A percentile compares a stretch with the other conserved stretches of the same genome.
These are phyloP conservation scores for Neurospora sublineolata DNA, from an alignment of 495 filamentous ascomycete species.

Conservation along the genomic window DNA sequence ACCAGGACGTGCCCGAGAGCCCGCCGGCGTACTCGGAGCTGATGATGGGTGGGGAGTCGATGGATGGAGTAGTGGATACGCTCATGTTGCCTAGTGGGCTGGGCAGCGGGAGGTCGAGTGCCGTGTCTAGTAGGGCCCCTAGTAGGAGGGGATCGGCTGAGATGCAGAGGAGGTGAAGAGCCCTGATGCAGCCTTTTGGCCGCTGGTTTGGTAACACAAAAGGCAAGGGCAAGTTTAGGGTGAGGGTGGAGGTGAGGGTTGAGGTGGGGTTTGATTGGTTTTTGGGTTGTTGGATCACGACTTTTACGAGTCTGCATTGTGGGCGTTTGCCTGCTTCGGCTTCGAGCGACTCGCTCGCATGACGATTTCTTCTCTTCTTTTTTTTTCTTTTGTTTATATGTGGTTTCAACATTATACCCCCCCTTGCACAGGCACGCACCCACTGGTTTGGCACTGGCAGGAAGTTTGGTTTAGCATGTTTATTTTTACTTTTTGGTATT, in stretches of 20 bases:
- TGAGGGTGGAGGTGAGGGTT: not conserved
- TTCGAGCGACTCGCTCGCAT: not conserved
- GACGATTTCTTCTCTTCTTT: not conserved
- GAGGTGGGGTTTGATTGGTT: not conserved
- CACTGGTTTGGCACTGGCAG: not conserved
- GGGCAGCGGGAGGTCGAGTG: not conserved
- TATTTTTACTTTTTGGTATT: not conserved
- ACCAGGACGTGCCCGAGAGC: constrained; percentile 83
- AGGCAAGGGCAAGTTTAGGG: not conserved
- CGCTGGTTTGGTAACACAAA: not conserved
- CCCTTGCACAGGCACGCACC: not conserved
- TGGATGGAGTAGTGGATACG: constrained; percentile 7
- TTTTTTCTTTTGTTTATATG: not conserved
- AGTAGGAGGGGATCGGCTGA: not conserved
- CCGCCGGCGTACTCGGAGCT: constrained; percentile 60
- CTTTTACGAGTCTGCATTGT: not conserved
- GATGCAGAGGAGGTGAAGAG: constrained; percentile 11
- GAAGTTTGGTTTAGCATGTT: not conserved
- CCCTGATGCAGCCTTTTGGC: not conserved
- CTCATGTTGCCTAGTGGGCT: not conserved
- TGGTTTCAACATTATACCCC: not conserved
- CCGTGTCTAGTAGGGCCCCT: not conserved
- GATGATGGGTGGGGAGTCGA: constrained; percentile 9
- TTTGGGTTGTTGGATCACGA: not conserved
- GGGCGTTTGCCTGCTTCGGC: not conserved